Percentiles rank a stretch among this genome's conserved stretches.
These are phyloP conservation scores for Auriscalpium microsporum DNA, from an alignment of 768 basidiomycete genomes.

Conservation along the genomic window DNA sequence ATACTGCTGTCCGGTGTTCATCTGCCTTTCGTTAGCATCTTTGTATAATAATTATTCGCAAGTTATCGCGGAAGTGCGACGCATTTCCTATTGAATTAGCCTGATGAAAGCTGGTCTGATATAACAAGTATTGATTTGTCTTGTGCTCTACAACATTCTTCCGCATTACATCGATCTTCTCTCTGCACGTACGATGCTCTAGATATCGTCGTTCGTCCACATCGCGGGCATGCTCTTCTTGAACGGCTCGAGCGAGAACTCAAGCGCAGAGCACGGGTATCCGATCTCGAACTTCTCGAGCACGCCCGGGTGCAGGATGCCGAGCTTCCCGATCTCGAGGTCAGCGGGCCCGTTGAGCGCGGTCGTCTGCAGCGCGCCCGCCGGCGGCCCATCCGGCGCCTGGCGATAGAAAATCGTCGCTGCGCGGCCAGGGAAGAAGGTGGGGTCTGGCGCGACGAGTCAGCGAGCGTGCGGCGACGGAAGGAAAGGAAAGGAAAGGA, in stretches of 20 bases:
- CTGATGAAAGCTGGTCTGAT: too few species aligned
- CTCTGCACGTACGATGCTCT: not conserved
- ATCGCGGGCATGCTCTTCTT: conserved; percentile 57
- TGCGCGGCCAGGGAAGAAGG: conserved; percentile 92
- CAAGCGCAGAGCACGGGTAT: conserved; percentile 90
- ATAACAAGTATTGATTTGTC: too few species aligned
- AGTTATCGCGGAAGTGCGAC: too few species aligned
- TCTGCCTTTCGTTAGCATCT: not conserved
- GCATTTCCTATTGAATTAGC: too few species aligned
- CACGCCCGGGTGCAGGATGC: conserved; percentile 89
- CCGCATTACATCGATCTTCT: not conserved
- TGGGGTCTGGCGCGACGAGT: conserved; percentile 52
- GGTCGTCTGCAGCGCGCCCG: conserved; percentile 25
- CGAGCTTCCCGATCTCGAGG: conserved; percentile 76
- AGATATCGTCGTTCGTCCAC: conserved; percentile 43
- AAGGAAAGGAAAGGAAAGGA: not conserved
- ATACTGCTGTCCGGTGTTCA: not conserved
- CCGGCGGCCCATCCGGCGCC: conserved; percentile 26
- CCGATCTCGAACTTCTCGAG: conserved; percentile 89
- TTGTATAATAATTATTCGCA: not conserved
- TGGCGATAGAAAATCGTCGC: conserved; percentile 86
- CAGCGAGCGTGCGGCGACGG: not conserved
- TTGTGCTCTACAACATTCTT: not conserved
- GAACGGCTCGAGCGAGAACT: conserved; percentile 95
- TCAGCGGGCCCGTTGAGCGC: conserved; percentile 42